Percentiles rank a stretch among this genome's conserved stretches.
Conservation (phyloP, 257 asterid genomes). For the Vinca minor region DNA sequence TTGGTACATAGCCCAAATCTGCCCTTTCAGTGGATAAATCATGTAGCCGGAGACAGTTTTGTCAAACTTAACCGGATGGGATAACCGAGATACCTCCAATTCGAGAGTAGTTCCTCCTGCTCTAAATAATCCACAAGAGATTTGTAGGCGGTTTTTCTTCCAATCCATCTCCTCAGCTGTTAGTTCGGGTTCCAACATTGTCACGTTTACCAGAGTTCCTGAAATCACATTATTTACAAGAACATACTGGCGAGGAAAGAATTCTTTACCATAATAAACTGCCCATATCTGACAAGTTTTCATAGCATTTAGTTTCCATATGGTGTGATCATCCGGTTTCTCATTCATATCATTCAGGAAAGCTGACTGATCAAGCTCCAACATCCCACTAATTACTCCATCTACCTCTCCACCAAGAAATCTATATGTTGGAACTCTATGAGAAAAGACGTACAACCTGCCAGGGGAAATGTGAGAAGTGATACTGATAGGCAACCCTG, state of each 20-base stretch:
- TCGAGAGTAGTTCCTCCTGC: slow-evolving; percentile 8
- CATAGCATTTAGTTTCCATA: not conserved
- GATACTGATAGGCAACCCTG: slow-evolving; percentile 6
- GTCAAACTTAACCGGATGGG: slow-evolving; percentile 14
- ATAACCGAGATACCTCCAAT: slow-evolving; percentile 10
- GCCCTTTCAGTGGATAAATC: slow-evolving; percentile 21
- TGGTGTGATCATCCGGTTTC: not conserved
- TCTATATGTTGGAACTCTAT: slow-evolving; percentile 14
- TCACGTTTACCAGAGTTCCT: not conserved
- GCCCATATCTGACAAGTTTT: slow-evolving; percentile 16
- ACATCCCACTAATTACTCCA: slow-evolving; percentile 17
- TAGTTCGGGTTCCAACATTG: slow-evolving; percentile 11
- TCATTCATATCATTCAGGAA: slow-evolving; percentile 7
- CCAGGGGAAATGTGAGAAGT: slow-evolving; percentile 8
- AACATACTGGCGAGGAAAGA: slow-evolving; percentile 18
- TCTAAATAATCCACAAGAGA: slow-evolving; percentile 14
- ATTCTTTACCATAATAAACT: slow-evolving; percentile 12
- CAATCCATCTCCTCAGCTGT: not conserved
- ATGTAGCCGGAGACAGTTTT: slow-evolving; percentile 1
- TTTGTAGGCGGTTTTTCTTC: slow-evolving; percentile 10
- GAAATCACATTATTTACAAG: slow-evolving; percentile 10
- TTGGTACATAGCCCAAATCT: slow-evolving; percentile 23
- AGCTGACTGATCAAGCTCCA: slow-evolving; percentile 18
- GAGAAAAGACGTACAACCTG: slow-evolving; percentile 13
- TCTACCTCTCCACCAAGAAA: slow-evolving; percentile 13